These are phyloP conservation scores for Phytophthora multivora DNA, from an alignment of 352 stramenopile species.

Conservation along the genomic window DNA sequence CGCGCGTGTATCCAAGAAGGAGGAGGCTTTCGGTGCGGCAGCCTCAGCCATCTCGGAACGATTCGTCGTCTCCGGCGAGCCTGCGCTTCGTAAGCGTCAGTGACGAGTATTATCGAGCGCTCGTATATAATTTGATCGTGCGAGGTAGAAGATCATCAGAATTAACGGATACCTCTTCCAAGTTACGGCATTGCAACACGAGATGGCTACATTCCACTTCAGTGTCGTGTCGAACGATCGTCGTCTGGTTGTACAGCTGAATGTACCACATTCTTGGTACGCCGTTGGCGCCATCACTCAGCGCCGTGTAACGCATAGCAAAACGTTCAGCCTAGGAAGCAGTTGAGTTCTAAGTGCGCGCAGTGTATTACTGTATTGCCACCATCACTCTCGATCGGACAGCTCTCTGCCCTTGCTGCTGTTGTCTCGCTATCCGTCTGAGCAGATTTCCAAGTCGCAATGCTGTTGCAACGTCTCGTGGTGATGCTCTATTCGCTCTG, in stretches of 20 bases:
- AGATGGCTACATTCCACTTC: slow-evolving; percentile 20
- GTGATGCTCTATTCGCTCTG: slow-evolving; percentile 66
- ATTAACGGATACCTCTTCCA: not conserved
- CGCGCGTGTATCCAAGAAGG: slow-evolving; percentile 82
- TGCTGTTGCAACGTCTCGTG: slow-evolving; percentile 79
- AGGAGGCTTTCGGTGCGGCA: slow-evolving; percentile 82
- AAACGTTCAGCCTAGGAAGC: slow-evolving; percentile 22
- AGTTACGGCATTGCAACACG: slow-evolving; percentile 1
- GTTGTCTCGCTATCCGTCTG: not conserved
- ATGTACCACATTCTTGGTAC: slow-evolving; percentile 26
- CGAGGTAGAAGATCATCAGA: slow-evolving; percentile 5
- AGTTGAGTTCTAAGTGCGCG: slow-evolving; percentile 5
- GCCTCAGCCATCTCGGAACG: slow-evolving; percentile 80
- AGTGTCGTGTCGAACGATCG: slow-evolving; percentile 13
- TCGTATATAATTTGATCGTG: slow-evolving; percentile 12
- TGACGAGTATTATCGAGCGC: not conserved
- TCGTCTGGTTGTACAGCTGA: slow-evolving; percentile 14
- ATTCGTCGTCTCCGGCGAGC: slow-evolving; percentile 61
- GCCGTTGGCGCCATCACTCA: slow-evolving; percentile 1
- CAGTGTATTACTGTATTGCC: not conserved
- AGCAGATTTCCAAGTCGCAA: slow-evolving; percentile 13
- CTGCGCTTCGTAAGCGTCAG: slow-evolving; percentile 32
- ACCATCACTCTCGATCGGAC: not conserved
- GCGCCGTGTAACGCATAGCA: slow-evolving; percentile 20
- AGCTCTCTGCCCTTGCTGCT: slow-evolving; percentile 2